Evolutionary conservation across 164 flowering plant genomes (phyloP).

Genomic region (Macadamia integrifolia): DNA sequence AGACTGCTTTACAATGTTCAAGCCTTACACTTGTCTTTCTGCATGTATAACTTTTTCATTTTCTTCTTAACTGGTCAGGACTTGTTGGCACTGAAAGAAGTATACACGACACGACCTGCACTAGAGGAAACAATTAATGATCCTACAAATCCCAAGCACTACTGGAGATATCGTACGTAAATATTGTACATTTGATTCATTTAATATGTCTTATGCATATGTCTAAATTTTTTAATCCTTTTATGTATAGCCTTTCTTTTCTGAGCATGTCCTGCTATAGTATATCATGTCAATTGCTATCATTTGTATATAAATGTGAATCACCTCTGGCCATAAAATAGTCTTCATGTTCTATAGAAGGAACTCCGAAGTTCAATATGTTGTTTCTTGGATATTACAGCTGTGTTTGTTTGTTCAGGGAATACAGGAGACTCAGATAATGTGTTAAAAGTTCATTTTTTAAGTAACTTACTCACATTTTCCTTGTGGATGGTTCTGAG

Average conservation of each 20-base stretch:
- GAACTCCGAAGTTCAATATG: no score
- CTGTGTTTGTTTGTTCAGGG: no score
- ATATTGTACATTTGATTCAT: neutral
- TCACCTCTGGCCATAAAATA: neutral
- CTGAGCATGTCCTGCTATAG: neutral
- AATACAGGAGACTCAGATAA: no score
- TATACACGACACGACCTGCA: slow-evolving; percentile 82
- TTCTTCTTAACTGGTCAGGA: slow-evolving; percentile 44
- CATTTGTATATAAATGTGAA: neutral
- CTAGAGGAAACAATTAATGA: slow-evolving; percentile 91
- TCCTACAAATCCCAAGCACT: slow-evolving; percentile 97
- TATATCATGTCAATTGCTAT: neutral
- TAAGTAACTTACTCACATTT: no score
- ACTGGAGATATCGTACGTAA: slow-evolving; percentile 92
- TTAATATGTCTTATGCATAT: neutral
- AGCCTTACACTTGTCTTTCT: neutral
- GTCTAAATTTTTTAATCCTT: neutral
- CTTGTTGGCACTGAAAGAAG: slow-evolving; percentile 76
- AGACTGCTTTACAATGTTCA: neutral
- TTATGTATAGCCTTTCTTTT: neutral
- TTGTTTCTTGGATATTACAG: no score
- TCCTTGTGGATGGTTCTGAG: no score
- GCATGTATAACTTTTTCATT: neutral
- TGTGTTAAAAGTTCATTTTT: no score
- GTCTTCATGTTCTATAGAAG: no score